Percentiles rank a stretch among this genome's conserved stretches.
These are phyloP conservation scores for Arthrinium phaeospermum DNA, from an alignment of 2,329 filamentous ascomycete genomes.

Conservation along the genomic window DNA sequence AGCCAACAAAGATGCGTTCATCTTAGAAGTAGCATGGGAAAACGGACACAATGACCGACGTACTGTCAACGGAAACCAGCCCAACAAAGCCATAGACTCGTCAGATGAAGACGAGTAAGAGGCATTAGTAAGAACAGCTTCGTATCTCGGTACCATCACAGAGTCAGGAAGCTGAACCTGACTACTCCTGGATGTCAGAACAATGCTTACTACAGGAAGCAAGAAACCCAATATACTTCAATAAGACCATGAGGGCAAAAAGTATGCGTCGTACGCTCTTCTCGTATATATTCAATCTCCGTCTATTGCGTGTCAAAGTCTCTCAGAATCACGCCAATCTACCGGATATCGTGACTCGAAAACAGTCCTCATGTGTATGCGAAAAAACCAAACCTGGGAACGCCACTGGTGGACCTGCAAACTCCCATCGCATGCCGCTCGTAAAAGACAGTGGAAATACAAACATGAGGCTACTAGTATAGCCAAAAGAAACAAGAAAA, in stretches of 20 bases:
- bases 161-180: neutral
- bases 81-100: neutral
- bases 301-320: neutral
- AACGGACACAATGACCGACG: neutral
- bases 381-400: neutral
- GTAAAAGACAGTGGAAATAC: neutral
- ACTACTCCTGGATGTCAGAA: neutral
- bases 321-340: neutral
- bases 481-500: neutral
- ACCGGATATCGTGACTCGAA: neutral
- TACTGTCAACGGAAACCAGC: neutral
- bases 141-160: neutral
- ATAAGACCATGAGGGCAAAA: neutral
- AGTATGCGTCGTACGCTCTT: neutral
- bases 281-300: neutral
- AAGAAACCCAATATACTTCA: neutral
- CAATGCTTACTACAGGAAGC: neutral
- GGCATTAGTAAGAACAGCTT: neutral
- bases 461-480: neutral
- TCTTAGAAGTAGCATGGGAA: neutral
- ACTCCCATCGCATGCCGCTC: slow-evolving; percentile 3
- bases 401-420: neutral
- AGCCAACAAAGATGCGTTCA: neutral
- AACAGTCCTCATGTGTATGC: neutral
- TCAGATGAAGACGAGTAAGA: neutral